A percentile compares a stretch with the other conserved stretches of the same genome.
These are phyloP conservation scores for Paecilomyces variotii DNA, from an alignment of 2,329 filamentous ascomycete genomes.

Conservation along the genomic window DNA sequence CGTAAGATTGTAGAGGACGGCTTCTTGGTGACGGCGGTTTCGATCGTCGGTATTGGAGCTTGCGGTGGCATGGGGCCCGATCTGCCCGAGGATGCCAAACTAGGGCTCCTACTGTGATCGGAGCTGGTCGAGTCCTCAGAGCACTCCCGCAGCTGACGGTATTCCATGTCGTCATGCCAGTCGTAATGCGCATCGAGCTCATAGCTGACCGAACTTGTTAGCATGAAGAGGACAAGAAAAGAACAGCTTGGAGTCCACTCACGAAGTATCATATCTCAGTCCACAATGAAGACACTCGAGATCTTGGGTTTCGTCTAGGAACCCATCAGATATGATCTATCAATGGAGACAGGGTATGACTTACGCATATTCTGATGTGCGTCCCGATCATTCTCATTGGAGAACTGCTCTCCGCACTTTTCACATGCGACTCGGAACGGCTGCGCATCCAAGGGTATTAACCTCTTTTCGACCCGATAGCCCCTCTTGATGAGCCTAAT, in stretches of 20 bases:
- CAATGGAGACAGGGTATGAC: not conserved
- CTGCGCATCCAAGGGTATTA: conserved; percentile 17
- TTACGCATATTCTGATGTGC: conserved; percentile 6
- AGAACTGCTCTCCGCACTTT: conserved; percentile 17
- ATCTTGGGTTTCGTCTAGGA: conserved; percentile 3
- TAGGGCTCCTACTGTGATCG: conserved; percentile 5
- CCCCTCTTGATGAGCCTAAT: conserved; percentile 22
- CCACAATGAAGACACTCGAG: conserved; percentile 7
- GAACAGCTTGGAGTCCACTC: not conserved
- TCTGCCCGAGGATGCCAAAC: not conserved
- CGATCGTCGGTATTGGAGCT: conserved; percentile 7
- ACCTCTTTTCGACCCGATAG: conserved; percentile 21
- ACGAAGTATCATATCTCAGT: conserved; percentile 7
- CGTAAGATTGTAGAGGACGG: not conserved
- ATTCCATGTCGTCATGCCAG: conserved; percentile 10
- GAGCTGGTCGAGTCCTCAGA: not conserved
- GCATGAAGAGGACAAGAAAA: not conserved
- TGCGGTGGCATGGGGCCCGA: conserved; percentile 4
- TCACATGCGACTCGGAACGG: conserved; percentile 19
- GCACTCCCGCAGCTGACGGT: conserved; percentile 5
- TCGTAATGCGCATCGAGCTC: conserved; percentile 8
- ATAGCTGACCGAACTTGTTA: conserved; percentile 2
- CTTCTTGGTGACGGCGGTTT: conserved; percentile 12
- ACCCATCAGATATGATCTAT: conserved; percentile 5
- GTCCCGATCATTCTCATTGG: conserved; percentile 13